These are phyloP conservation scores for Striga asiatica DNA, from an alignment of 257 asterid species.

Conservation along the genomic window DNA sequence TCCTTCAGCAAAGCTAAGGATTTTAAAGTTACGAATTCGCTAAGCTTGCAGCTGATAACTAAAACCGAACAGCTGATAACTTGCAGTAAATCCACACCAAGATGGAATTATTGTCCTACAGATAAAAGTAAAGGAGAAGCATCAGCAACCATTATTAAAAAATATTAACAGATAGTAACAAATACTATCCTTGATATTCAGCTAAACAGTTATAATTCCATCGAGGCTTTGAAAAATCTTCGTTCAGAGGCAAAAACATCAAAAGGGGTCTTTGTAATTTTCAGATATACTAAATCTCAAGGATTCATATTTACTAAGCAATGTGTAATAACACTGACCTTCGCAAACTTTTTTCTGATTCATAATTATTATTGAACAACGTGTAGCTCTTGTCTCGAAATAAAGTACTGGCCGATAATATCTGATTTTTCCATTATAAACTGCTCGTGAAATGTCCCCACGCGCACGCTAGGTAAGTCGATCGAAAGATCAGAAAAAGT, in stretches of 20 bases:
- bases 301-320: background rate
- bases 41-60: background rate
- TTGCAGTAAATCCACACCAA: background rate
- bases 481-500: slow-evolving; percentile 63
- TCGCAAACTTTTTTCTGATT: too few species aligned
- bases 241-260: too few species aligned
- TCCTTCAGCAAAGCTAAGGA: background rate
- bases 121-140: background rate
- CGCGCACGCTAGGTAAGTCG: slow-evolving; percentile 62
- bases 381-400: slow-evolving; percentile 80
- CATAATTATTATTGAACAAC: slow-evolving; percentile 37
- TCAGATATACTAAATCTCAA: background rate
- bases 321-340: too few species aligned
- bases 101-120: too few species aligned
- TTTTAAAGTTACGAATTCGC: background rate
- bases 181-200: background rate
- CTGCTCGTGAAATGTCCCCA: slow-evolving; percentile 91
- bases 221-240: background rate
- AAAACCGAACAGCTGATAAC: background rate
- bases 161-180: background rate
- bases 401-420: slow-evolving; percentile 55
- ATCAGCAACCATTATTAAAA: background rate
- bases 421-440: slow-evolving; percentile 44
- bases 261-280: background rate
- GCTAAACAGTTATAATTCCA: background rate